Evolutionary conservation across 2,329 filamentous ascomycete genomes (phyloP).

Genomic region (Fonsecaea pugnacius): DNA sequence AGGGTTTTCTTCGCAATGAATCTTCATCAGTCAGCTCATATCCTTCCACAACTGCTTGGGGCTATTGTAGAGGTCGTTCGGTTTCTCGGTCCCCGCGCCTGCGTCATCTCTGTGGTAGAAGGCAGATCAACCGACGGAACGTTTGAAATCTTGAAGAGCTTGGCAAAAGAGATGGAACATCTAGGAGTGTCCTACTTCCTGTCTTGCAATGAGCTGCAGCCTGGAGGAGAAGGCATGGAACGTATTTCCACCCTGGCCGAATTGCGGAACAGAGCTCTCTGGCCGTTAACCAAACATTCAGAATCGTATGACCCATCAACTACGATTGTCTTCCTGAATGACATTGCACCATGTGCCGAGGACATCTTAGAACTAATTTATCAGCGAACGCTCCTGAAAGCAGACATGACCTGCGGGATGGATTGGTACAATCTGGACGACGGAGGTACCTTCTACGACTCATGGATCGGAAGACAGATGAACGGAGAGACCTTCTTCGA

Average conservation of each 20-base stretch:
- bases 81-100: constrained; percentile 57
- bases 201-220: constrained; percentile 50
- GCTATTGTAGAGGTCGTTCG: constrained; percentile 56
- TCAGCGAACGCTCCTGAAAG: constrained; percentile 53
- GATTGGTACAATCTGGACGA: constrained; percentile 56
- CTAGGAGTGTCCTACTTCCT: constrained; percentile 37
- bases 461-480: constrained; percentile 60
- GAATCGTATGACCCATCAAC: constrained; percentile 43
- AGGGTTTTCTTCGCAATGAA: constrained; percentile 60
- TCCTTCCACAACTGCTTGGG: constrained; percentile 59
- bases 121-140: constrained; percentile 62
- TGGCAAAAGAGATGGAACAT: constrained; percentile 48
- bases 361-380: constrained; percentile 63
- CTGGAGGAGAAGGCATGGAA: constrained; percentile 43
- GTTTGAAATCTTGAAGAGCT: constrained; percentile 52
- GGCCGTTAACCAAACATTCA: constrained; percentile 47
- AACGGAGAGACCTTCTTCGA: constrained; percentile 61
- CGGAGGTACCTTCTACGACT: constrained; percentile 61
- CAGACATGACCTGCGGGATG: constrained; percentile 63
- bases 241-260: constrained; percentile 56
- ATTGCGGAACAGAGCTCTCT: constrained; percentile 59
- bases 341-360: constrained; percentile 58
- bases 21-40: constrained; percentile 50
- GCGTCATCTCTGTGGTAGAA: constrained; percentile 61
- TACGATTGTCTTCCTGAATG: constrained; percentile 59